Conservation (phyloP, 176 grass and related monocot genomes). For the Zoysia japonica region DNA sequence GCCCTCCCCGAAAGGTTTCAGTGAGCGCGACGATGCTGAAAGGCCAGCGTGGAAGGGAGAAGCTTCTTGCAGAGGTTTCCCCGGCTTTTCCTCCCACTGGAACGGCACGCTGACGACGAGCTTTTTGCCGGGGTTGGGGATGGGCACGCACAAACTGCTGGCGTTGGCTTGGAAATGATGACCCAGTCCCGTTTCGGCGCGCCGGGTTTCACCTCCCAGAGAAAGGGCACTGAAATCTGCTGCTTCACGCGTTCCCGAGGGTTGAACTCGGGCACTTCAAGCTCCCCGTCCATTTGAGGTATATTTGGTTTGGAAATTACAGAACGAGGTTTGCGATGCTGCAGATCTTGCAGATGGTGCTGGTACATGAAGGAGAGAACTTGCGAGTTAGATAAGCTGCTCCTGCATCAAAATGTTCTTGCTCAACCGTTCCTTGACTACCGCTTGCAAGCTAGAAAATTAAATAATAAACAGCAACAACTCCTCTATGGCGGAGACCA, state of each 20-base stretch:
- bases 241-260: constrained; percentile 55
- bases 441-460: constrained; percentile 39
- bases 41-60: constrained; percentile 25
- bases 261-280: constrained; percentile 58
- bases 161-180: constrained; percentile 49
- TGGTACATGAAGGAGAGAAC: constrained; percentile 45
- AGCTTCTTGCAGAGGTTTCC: constrained; percentile 54
- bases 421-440: constrained; percentile 69
- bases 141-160: constrained; percentile 38
- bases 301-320: constrained; percentile 19
- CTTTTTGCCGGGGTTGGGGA: constrained; percentile 62
- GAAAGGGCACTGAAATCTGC: constrained; percentile 83
- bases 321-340: constrained; percentile 22
- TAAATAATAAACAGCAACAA: constrained; percentile 39
- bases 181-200: constrained; percentile 60
- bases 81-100: constrained; percentile 90
- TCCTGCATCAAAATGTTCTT: constrained; percentile 68
- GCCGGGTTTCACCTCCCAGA: constrained; percentile 74
- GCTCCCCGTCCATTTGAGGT: constrained; percentile 49
- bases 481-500: constrained; percentile 44
- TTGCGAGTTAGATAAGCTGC: constrained; percentile 78
- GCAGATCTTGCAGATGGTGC: not conserved
- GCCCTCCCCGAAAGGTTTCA: constrained; percentile 66
- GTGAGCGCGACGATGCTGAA: constrained; percentile 34
- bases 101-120: constrained; percentile 85